phyloP scores from a whole-genome alignment of 1,284 basidiomycete genomes.

The Anthracocystis setariae region DNA sequence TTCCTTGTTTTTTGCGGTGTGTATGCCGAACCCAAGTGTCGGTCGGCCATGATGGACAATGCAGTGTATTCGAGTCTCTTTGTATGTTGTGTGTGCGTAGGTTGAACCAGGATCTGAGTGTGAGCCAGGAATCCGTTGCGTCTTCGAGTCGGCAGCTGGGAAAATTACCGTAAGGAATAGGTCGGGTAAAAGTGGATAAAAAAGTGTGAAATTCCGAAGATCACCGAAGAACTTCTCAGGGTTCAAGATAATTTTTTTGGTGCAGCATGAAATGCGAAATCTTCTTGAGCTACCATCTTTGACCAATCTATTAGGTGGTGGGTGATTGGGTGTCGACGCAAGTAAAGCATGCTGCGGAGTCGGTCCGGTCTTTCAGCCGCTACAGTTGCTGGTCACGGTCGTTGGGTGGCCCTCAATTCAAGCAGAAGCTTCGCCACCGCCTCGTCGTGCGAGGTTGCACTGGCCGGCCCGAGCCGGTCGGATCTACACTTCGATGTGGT shows the following conservation, averaged over 20 bases:
- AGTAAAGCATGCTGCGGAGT: constrained; percentile 3
- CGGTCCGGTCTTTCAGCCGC: not conserved
- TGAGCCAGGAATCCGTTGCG: too few relatives aligned
- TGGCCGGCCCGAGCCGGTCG: constrained; percentile 16
- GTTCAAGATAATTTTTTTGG: not conserved
- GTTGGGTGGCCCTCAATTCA: not conserved
- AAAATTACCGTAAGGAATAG: too few relatives aligned
- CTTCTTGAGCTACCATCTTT: too few relatives aligned
- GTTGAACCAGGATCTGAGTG: too few relatives aligned
- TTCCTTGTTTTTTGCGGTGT: constrained; percentile 9
- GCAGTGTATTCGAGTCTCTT: constrained; percentile 4
- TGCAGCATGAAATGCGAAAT: too few relatives aligned
- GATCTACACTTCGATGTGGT: constrained; percentile 73
- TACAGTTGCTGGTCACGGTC: not conserved
- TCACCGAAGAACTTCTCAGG: constrained; percentile 1
- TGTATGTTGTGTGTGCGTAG: not conserved
- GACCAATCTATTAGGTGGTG: too few relatives aligned
- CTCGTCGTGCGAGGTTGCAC: constrained; percentile 5
- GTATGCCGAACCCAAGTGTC: not conserved
- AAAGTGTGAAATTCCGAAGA: too few relatives aligned
- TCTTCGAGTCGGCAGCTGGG: too few relatives aligned
- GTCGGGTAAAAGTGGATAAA: too few relatives aligned
- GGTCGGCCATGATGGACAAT: constrained; percentile 22
- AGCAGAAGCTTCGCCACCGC: constrained; percentile 20
- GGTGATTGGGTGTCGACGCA: too few relatives aligned